Percentiles rank a stretch among this genome's conserved stretches.
Conservation (phyloP, 768 basidiomycete species). For the Tephrocybe sp. region DNA sequence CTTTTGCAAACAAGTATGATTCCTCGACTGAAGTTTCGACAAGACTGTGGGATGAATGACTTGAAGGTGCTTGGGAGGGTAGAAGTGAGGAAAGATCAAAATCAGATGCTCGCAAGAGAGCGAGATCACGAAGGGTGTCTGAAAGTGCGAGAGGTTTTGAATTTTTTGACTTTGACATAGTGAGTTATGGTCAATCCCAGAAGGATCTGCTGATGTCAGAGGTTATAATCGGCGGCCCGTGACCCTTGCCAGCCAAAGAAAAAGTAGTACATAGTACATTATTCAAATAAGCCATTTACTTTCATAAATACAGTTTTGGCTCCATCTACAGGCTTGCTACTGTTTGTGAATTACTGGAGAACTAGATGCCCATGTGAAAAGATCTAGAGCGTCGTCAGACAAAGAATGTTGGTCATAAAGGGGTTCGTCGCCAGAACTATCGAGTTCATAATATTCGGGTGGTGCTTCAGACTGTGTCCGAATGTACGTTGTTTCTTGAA, state of each 20-base stretch:
- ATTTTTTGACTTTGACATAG: conserved; percentile 29
- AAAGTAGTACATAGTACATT: no score
- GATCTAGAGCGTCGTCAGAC: conserved; percentile 50
- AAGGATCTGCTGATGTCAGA: neutral
- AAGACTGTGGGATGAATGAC: conserved; percentile 12
- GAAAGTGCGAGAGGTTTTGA: conserved; percentile 52
- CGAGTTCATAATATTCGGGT: neutral
- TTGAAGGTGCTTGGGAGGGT: conserved; percentile 15
- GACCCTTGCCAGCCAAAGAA: no score
- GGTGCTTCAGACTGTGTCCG: neutral
- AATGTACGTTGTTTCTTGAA: neutral
- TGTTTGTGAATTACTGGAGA: neutral
- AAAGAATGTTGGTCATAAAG: conserved; percentile 8
- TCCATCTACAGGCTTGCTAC: neutral
- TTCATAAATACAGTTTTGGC: neutral
- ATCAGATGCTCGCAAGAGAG: conserved; percentile 61
- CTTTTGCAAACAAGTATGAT: conserved; percentile 59
- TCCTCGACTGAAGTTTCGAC: conserved; percentile 40
- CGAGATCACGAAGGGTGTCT: conserved; percentile 69
- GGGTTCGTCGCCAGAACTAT: neutral
- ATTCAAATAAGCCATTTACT: no score
- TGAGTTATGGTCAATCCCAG: neutral
- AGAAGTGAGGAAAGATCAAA: conserved; percentile 28
- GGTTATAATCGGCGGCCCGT: no score
- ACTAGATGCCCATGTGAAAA: conserved; percentile 33